Conservation (phyloP, 179 eudicot species). For the Nepenthes alata region DNA sequence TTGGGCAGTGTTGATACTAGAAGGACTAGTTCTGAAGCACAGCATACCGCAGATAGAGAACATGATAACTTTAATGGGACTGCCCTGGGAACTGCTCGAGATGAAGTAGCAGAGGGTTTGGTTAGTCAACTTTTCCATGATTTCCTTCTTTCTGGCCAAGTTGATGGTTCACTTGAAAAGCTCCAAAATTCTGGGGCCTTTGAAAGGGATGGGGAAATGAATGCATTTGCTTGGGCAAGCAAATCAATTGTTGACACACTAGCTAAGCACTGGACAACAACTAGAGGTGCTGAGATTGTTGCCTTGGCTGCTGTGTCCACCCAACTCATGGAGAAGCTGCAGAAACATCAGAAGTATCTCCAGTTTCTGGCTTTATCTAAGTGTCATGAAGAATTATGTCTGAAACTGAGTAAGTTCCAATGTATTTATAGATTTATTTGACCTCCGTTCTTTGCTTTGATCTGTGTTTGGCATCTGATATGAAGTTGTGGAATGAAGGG, state of each 20-base stretch:
- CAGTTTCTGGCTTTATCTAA: conserved; percentile 91
- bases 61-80: conserved; percentile 37
- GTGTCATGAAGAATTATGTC: conserved; percentile 86
- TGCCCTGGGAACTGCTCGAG: conserved; percentile 58
- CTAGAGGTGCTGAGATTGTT: conserved; percentile 92
- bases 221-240: conserved; percentile 74
- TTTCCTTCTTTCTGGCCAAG: conserved; percentile 65
- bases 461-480: neutral
- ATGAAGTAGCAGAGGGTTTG: conserved; percentile 84
- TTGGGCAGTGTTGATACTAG: conserved; percentile 42
- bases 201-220: conserved; percentile 85
- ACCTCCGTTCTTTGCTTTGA: neutral
- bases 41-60: conserved; percentile 40
- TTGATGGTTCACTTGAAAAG: conserved; percentile 55
- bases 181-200: conserved; percentile 68
- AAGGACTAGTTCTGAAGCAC: conserved; percentile 45
- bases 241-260: conserved; percentile 88
- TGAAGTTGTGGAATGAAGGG: no score
- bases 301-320: conserved; percentile 58
- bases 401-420: conserved; percentile 51
- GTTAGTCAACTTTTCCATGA: conserved; percentile 61
- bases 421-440: neutral
- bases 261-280: conserved; percentile 98
- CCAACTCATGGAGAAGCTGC: conserved; percentile 79
- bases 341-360: conserved; percentile 82